Evolutionary conservation across 352 stramenopile species (phyloP), one percentile per base, ranked within the genome.

Genomic region (Phytopythium boreale): DNA sequence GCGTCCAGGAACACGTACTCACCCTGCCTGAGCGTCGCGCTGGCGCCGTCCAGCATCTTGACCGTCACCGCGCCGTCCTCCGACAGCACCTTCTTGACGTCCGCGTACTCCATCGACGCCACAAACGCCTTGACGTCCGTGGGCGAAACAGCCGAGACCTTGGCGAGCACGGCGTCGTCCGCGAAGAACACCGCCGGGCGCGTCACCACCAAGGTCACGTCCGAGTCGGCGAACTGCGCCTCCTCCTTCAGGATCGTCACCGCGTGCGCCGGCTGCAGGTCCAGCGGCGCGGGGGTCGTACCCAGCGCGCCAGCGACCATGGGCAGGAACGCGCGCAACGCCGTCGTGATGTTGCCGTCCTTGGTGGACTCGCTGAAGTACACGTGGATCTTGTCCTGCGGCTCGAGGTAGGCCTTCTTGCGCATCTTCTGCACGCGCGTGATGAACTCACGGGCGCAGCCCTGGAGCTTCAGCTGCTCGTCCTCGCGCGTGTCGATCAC

Each of bases 391-490:
- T 96, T 92, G 79, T 99, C 97, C 67, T 90, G 88, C 39, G 98
- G 74, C 59, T 97, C 90, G 8, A 99, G 80, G 8, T 96, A 96
- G 17, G 95, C 90, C 69, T 90, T 95, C 81, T 99, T 99, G 43
- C 98, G 87, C 56, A 99, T 80, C 79, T 99, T 99, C 76, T 99
- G 98, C 68, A 99, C 96, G 44, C 93, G 90, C 68, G 97, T 99
- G 64, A 99, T 97, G 53, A 99, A 86, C 72, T 99, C 97, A 65
- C 98, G 93, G 4, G 97, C 92, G 63, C 89, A 91, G 56, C 95
- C 96, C 63, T 98, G 88, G 62, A 87, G 82, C 59, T 98, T 92
- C 17, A 99, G 93, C 62, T 97, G 80, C 63, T 99, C 93, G 74
- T 99, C 96, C 72, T 98, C 87, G 34, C 90, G 93, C 29, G 87